Conservation (phyloP, 2,329 filamentous ascomycete species). For the Aspergillus latus region DNA sequence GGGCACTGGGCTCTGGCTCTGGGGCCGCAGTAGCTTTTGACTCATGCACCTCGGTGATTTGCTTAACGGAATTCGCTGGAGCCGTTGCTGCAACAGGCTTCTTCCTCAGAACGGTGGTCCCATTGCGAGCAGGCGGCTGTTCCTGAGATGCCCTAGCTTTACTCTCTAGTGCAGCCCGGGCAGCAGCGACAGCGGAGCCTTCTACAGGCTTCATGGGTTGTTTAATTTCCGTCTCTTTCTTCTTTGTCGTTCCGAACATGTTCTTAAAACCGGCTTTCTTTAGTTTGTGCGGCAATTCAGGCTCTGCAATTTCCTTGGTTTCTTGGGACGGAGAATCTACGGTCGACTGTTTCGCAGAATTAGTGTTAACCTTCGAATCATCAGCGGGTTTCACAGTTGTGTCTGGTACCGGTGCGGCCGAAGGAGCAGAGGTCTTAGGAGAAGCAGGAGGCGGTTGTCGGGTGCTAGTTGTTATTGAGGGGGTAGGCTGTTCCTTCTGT, state of each 20-base stretch:
- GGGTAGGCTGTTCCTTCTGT: constrained; percentile 30
- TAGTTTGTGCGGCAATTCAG: constrained; percentile 43
- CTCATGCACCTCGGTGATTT: constrained; percentile 12
- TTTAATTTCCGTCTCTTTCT: constrained; percentile 31
- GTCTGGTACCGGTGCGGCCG: neutral
- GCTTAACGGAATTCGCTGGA: constrained; percentile 11
- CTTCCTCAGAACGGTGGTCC: constrained; percentile 32
- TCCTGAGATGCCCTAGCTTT: constrained; percentile 38
- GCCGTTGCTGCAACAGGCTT: constrained; percentile 31
- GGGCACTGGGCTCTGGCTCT: constrained; percentile 27
- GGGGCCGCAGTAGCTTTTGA: constrained; percentile 7
- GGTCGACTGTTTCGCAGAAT: constrained; percentile 23
- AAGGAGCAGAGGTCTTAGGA: constrained; percentile 32
- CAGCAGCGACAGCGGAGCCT: constrained; percentile 42
- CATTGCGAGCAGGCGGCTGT: constrained; percentile 23
- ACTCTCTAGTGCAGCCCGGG: constrained; percentile 44
- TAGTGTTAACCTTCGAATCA: constrained; percentile 16
- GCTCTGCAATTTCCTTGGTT: constrained; percentile 33
- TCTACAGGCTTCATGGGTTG: constrained; percentile 36
- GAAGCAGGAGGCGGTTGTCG: constrained; percentile 33
- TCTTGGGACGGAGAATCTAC: constrained; percentile 35
- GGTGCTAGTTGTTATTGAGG: constrained; percentile 26
- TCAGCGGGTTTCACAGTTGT: constrained; percentile 24
- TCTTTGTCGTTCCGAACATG: constrained; percentile 45
- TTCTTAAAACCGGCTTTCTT: constrained; percentile 47